Conservation (phyloP, 75 land plant species). For the Gnetum montanum region DNA sequence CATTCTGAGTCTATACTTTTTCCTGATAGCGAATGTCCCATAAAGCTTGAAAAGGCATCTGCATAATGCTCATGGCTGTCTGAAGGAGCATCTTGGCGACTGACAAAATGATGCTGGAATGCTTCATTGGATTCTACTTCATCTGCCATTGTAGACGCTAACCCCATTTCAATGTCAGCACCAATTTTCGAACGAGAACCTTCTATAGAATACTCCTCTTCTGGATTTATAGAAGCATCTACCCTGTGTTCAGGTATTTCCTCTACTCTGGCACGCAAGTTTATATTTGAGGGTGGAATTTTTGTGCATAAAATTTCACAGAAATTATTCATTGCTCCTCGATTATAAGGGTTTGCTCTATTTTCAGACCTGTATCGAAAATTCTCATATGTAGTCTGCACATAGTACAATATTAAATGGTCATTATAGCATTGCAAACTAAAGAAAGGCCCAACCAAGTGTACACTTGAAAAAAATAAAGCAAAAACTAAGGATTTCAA, state of each 20-base stretch:
- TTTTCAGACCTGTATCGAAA: constrained; percentile 67
- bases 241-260: constrained; percentile 16
- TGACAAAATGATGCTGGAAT: not conserved
- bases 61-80: constrained; percentile 6
- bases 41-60: constrained; percentile 14
- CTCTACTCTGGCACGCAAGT: constrained; percentile 52
- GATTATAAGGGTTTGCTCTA: constrained; percentile 46
- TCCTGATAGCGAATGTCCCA: constrained; percentile 6
- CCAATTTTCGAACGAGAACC: constrained; percentile 8
- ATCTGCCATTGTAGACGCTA: constrained; percentile 2
- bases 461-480: too few species aligned
- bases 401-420: too few species aligned
- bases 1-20: constrained; percentile 7
- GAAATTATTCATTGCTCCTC: constrained; percentile 48
- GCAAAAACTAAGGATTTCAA: too few species aligned
- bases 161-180: constrained; percentile 6
- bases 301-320: constrained; percentile 51
- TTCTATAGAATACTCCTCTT: not conserved
- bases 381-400: constrained; percentile 87
- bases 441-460: too few species aligned
- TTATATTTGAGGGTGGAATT: constrained; percentile 45
- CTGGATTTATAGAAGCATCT: not conserved
- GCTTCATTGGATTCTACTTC: constrained; percentile 1
- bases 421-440: too few species aligned
- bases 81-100: not conserved